Evolutionary conservation across 192 early-diverging fungal species (phyloP), one percentile per base, ranked within the genome.

Genomic region (Podila epigama): DNA sequence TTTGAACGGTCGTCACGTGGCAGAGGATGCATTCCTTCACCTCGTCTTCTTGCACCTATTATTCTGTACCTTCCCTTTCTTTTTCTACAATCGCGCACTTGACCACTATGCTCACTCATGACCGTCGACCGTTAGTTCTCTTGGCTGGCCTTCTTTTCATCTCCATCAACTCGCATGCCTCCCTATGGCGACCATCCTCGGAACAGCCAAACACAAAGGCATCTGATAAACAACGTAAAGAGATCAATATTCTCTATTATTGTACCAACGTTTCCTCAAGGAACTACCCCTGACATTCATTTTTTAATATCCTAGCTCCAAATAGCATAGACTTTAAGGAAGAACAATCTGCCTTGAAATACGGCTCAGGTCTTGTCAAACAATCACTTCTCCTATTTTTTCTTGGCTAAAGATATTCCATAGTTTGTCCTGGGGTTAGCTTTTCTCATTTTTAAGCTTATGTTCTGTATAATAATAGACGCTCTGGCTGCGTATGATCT

Each of bases 401-500:
- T 22, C 44, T 4, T 8, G 37, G 6, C 37, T 18, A 22, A 20
- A 20, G 20, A 22, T 48, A 18, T 22, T 22, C n/a, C 11, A 48
- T 22, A 25, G 5, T 48, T 22, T 20, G 25, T 4, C 3, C 25
- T 48, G 44, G 7, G 25, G 22, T 20, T 44, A 6, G 22, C 3
- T 15, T 18, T 22, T 22, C 2, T 48, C 44, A 48, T 15, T 6
- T 22, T 48, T 15, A 22, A 48, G 25, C 1, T 2, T 10, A 8
- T 18, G 0, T 9, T 25, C 16, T 20, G 9, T 10, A 48, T 48
- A 7, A 22, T 25, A 48, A 48, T 48, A 70, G 70, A 72, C 25
- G 55, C 70, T 2, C 34, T 75, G 34, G 59, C 54, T 27, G 63
- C 70, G 11, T 82, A 71, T 32, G 75, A 82, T 3, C 40, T 67